Base-by-base conservation (phyloP, 1,139 yeast genomes). In the Nadsonia commutata region DNA sequence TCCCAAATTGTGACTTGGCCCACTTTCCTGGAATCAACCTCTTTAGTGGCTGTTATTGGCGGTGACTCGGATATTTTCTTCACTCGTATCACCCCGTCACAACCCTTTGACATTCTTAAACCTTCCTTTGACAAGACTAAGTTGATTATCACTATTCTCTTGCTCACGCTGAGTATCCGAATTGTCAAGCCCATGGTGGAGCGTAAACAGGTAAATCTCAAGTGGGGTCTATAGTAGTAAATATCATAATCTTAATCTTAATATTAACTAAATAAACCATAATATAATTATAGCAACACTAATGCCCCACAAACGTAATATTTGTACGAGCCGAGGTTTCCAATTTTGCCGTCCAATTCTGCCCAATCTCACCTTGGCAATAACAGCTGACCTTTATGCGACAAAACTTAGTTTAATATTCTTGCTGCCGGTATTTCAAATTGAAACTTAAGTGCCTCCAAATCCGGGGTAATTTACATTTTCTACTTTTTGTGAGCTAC, bases 21-120 rank as follows among this genome's bases (percentile, higher is more conserved):
- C 1, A 80, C 96, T 0, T 70, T 75, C 40, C 66, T 85, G 46
- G 98, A 90, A 60, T 82, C 94, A 1, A 85, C 97, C 0, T 68
- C 80, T 2, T 68, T 82, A 33, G 72, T 86, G 1, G 79, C 93
- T 50, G 71, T 75, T 20, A 64, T 72, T 43, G 85, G 84, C 33
- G 65, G 69, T 37, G 55, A 60, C 21, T 45, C 52, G 2, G 94
- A 84, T 56, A 62, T 81, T 18, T 88, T 82, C 63, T 83, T 88
- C 57, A 79, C 93, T 1, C 67, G 77, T 43, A 68, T 82, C 19
- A 74, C 82, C 44, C 96, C 97, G 1, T 84, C 95, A 0, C 73
- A 74, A 44, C 83, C 86, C 42, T 88, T 84, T 62, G 98, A 90
- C 61, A 67, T 78, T 47, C 71, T 86, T 55, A 72, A 78, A 39